Evolutionary conservation across 2,329 filamentous ascomycete species (phyloP).

Genomic region (Colletotrichum camelliae): DNA sequence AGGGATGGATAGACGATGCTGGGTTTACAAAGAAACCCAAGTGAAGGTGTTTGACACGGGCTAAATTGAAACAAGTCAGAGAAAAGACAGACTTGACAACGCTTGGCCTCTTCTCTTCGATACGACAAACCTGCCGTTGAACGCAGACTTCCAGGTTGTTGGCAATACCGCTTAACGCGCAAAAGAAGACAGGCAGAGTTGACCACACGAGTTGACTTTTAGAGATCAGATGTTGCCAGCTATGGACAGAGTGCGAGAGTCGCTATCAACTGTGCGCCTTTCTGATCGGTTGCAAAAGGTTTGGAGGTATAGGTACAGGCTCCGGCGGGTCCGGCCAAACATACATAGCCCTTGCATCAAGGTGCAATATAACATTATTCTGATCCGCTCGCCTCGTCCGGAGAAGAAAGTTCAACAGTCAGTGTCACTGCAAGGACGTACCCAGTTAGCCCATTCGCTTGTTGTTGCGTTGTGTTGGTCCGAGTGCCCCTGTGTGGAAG

Average conservation of each 20-base stretch:
- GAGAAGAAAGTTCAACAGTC: constrained; percentile 5
- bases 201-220: not conserved
- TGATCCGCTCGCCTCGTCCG: not conserved
- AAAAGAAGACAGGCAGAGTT: not conserved
- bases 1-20: not conserved
- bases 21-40: not conserved
- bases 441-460: not conserved
- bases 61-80: not conserved
- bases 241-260: not conserved
- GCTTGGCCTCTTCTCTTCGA: not conserved
- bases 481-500: not conserved
- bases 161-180: not conserved
- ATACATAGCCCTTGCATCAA: not conserved
- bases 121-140: not conserved
- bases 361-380: not conserved
- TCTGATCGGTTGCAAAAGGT: not conserved
- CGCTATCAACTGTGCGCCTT: not conserved
- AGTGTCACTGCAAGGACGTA: not conserved
- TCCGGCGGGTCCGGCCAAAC: constrained; percentile 13
- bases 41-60: not conserved
- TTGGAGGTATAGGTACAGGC: not conserved
- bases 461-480: constrained; percentile 1
- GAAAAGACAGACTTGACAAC: not conserved
- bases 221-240: not conserved
- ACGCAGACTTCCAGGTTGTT: not conserved